Evolutionary conservation across 345 rosid genomes (phyloP), one percentile per base, ranked within the genome.

Genomic region (Populus simonii): DNA sequence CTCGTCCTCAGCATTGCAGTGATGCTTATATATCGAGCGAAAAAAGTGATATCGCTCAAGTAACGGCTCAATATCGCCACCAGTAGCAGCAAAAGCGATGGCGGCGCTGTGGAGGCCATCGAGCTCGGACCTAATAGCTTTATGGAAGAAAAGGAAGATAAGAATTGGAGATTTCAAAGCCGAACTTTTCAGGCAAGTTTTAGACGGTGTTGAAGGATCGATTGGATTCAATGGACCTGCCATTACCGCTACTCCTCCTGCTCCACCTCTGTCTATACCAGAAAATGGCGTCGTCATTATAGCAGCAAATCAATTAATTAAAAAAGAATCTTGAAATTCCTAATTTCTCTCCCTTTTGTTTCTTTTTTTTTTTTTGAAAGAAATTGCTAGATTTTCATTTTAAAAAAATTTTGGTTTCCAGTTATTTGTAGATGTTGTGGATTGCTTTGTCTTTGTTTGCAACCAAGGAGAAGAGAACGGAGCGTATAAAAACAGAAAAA

Each of bases 1-100:
- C 92, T 86, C 92, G 70, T 90, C 94, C 78, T 90, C 94, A 31
- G 92, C 94, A 84, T 85, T 86, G 88, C 91, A 90, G 85, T 90
- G 94, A 78, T 90, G 90, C 86, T 84, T 89, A 53, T 90, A 90
- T 70, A 90, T 90, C 25, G 84, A 49, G 49, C 92, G 88, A 43
- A 90, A 77, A 63, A 90, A 86, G 70, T 82, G 89, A 74, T 81
- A 90, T 59, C 85, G 78, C 75, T 88, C 79, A 66, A 88, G 61
- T 84, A 90, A 84, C 23, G 86, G 87, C 75, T 72, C 47, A 57
- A 88, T 82, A 74, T 85, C 89, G 22, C 85, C 88, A 17, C 82
- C 89, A 45, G 74, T 78, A 62, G 89, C 85, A 55, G 90, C 94
- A 18, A 86, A 79, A 38, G 87, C 85, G 78, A 90, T 29, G 72